phyloP scores from a whole-genome alignment of 352 stramenopile species.

The Phytopythium litorale region DNA sequence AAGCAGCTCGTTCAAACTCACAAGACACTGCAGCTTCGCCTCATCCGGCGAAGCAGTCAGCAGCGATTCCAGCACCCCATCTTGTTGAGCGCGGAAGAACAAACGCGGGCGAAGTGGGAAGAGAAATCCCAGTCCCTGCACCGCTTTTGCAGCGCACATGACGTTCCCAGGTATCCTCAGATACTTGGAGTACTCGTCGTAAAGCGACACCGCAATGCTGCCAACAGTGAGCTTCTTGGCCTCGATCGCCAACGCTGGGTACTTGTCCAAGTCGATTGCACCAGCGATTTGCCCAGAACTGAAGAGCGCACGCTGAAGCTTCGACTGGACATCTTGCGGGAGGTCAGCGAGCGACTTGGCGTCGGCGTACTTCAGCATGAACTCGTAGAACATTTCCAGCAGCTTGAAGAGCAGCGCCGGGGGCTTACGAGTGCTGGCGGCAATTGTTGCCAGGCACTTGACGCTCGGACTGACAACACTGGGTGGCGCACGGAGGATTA shows the following conservation, averaged over 20 bases:
- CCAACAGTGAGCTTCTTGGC: slow-evolving; percentile 39
- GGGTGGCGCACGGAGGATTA: slow-evolving; percentile 66
- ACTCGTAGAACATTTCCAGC: slow-evolving; percentile 64
- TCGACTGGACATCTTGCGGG: slow-evolving; percentile 31
- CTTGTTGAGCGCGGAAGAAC: slow-evolving; percentile 71
- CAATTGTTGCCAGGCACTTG: slow-evolving; percentile 64
- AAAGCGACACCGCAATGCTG: slow-evolving; percentile 55
- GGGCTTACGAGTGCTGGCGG: slow-evolving; percentile 31
- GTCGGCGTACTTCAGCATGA: slow-evolving; percentile 44
- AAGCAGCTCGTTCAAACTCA: slow-evolving; percentile 74
- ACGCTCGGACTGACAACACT: slow-evolving; percentile 80
- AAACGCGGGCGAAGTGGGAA: slow-evolving; percentile 63
- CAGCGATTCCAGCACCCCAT: slow-evolving; percentile 49
- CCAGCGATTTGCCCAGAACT: slow-evolving; percentile 61
- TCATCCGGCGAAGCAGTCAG: slow-evolving; percentile 37
- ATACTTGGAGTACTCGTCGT: slow-evolving; percentile 51
- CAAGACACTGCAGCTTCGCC: slow-evolving; percentile 60
- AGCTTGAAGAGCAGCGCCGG: slow-evolving; percentile 50
- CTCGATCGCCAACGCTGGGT: slow-evolving; percentile 19
- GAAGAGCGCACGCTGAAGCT: slow-evolving; percentile 76
- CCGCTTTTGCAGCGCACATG: slow-evolving; percentile 60
- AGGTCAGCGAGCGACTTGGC: slow-evolving; percentile 30
- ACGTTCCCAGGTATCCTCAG: slow-evolving; percentile 37
- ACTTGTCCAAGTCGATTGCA: slow-evolving; percentile 60
- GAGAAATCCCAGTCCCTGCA: slow-evolving; percentile 80